Evolutionary conservation across 2,329 filamentous ascomycete genomes (phyloP).

Genomic region (Pseudogymnoascus sp.): DNA sequence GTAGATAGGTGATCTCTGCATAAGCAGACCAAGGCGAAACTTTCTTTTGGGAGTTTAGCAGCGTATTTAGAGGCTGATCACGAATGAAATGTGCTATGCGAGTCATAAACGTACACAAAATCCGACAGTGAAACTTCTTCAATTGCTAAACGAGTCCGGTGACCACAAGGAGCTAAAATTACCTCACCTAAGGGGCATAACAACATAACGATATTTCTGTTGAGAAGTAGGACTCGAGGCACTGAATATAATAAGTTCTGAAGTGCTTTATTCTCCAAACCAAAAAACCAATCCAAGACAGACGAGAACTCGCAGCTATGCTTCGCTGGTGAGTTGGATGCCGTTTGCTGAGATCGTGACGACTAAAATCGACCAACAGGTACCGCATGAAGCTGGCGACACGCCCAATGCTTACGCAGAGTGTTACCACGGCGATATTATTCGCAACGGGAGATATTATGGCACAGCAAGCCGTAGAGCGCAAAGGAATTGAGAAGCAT

Average conservation of each 20-base stretch:
- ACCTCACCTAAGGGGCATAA: conserved; percentile 2
- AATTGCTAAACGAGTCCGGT: conserved; percentile 2
- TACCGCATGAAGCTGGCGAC: conserved; percentile 78
- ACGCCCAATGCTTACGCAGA: conserved; percentile 82
- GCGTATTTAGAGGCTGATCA: neutral
- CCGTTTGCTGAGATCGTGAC: neutral
- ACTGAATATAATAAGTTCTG: neutral
- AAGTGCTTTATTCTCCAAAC: neutral
- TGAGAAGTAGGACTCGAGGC: neutral
- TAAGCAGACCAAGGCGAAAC: neutral
- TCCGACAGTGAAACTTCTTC: conserved; percentile 5
- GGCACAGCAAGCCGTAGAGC: conserved; percentile 86
- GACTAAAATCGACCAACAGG: conserved; percentile 40
- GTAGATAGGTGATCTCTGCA: neutral
- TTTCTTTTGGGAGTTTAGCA: conserved; percentile 1
- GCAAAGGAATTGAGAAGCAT: conserved; percentile 68
- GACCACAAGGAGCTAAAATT: conserved; percentile 6
- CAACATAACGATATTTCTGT: conserved; percentile 1
- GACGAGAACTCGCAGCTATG: neutral
- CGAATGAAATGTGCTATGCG: conserved; percentile 6
- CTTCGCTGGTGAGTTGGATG: conserved; percentile 1
- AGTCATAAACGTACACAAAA: conserved; percentile 5
- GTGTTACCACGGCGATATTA: conserved; percentile 80
- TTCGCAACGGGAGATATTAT: conserved; percentile 88
- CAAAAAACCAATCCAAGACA: neutral